Percentiles rank a stretch among this genome's conserved stretches.
phyloP scores from a whole-genome alignment of 371 early-diverging fungal species.

The Mortierella sp. region DNA sequence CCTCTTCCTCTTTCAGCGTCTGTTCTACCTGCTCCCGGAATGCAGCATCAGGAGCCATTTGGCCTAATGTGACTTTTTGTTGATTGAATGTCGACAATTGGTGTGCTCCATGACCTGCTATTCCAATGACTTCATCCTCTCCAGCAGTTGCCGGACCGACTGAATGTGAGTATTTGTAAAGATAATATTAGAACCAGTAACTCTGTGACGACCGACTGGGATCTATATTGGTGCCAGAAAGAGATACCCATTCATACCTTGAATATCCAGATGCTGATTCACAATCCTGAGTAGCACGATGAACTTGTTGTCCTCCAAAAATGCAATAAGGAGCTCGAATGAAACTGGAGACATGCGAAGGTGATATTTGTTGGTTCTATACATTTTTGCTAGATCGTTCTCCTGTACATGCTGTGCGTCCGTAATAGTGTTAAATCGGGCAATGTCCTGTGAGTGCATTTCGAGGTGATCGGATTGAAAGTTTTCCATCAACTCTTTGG shows the following conservation, averaged over 20 bases:
- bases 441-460: constrained; percentile 78
- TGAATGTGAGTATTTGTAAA: constrained; percentile 7
- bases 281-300: constrained; percentile 92
- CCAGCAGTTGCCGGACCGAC: constrained; percentile 53
- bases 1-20: constrained; percentile 58
- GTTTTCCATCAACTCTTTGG: constrained; percentile 83
- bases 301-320: constrained; percentile 93
- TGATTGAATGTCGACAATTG: constrained; percentile 88
- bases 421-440: constrained; percentile 74
- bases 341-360: constrained; percentile 92
- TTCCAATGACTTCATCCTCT: constrained; percentile 77
- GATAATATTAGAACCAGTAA: neutral
- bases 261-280: constrained; percentile 94
- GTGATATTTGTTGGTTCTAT: constrained; percentile 89
- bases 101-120: constrained; percentile 82
- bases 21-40: constrained; percentile 61
- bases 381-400: constrained; percentile 83
- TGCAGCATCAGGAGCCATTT: constrained; percentile 66
- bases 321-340: constrained; percentile 93
- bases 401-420: constrained; percentile 82
- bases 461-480: constrained; percentile 84
- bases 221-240: no score
- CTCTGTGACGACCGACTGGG: neutral
- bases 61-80: constrained; percentile 75
- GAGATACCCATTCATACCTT: constrained; percentile 59